Evolutionary conservation across 2,329 filamentous ascomycete species (phyloP), one percentile per base, ranked within the genome.

Genomic region (Aspergillus neoniger): DNA sequence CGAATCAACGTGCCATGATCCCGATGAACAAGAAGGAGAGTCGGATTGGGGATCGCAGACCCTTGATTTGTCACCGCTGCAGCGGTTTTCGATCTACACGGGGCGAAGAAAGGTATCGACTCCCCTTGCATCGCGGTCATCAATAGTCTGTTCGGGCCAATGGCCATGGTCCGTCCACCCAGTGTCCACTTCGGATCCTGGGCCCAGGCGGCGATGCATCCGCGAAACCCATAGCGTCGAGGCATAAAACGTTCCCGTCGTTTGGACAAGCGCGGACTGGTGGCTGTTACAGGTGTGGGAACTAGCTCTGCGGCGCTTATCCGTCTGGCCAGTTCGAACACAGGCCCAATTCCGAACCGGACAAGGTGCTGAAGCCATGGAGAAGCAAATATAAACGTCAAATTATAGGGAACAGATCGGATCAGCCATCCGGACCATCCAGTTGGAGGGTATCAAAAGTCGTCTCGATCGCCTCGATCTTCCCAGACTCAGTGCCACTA

Each of bases 41-140:
- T 44, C 25, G 50, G 52, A 58, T 59, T 64, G 60, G 41, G 58
- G 65, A 71, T 71, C 65, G 58, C 53, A 57, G 60, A 63, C 60
- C 62, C 65, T 67, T 75, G 72, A 76, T 76, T 76, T 74, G 74
- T 75, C 71, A 73, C 72, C 71, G 59, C 61, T 47, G 51, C 63
- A 58, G 56, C 69, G 59, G 65, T 41, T 61, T 64, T 67, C 57
- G 69, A 74, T 74, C 72, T 67, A 72, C 72, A 72, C 68, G 67
- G 61, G 70, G 67, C 68, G 67, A 68, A 65, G 67, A 68, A 65
- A 62, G 63, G 63, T 66, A 64, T 67, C 63, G 61, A 58, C 59
- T 70, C 70, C 69, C 74, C 74, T 76, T 76, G 73, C 74, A 75
- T 75, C 65, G 30, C 51, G 48, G 58, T 54, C 63, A 55, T 65